A percentile compares a stretch with the other conserved stretches of the same genome.
phyloP scores from a whole-genome alignment of 345 rosid species.

The Heritiera littoralis region DNA sequence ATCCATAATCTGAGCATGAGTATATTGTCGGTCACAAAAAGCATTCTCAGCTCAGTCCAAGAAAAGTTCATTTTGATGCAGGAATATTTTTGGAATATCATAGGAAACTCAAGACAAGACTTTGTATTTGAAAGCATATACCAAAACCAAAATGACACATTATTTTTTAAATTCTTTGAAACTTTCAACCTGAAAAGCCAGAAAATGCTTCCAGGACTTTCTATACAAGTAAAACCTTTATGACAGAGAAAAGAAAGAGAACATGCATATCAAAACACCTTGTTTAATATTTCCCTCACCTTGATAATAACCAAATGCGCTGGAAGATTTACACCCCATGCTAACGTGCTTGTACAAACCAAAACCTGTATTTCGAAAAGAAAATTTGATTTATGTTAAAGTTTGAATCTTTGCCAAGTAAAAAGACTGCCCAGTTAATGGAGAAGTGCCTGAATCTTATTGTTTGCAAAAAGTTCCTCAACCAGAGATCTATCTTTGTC shows the following conservation, averaged over 20 bases:
- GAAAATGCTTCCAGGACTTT: slow-evolving; percentile 4
- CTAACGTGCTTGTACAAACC: slow-evolving; percentile 94
- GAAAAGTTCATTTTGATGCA: background rate
- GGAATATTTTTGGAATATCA: background rate
- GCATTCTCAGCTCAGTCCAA: background rate
- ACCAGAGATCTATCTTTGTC: slow-evolving; percentile 92
- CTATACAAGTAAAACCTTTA: background rate
- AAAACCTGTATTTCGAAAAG: slow-evolving; percentile 52
- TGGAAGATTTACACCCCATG: slow-evolving; percentile 98
- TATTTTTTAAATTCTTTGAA: background rate
- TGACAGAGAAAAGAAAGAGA: background rate
- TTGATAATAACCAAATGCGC: slow-evolving; percentile 97
- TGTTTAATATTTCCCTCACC: slow-evolving; percentile 42
- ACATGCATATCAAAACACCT: background rate
- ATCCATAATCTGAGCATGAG: background rate
- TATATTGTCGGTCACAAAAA: background rate
- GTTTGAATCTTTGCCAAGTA: slow-evolving; percentile 3
- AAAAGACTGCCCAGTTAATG: slow-evolving; percentile 22
- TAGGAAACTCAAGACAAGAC: no score
- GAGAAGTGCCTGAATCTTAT: slow-evolving; percentile 84
- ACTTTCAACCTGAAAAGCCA: background rate
- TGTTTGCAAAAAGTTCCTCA: slow-evolving; percentile 95
- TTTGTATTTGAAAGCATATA: background rate
- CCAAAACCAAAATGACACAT: background rate
- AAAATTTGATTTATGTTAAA: background rate